These are phyloP conservation scores for Curvularia spicifera DNA, from an alignment of 2,329 filamentous ascomycete species.

Conservation along the genomic window DNA sequence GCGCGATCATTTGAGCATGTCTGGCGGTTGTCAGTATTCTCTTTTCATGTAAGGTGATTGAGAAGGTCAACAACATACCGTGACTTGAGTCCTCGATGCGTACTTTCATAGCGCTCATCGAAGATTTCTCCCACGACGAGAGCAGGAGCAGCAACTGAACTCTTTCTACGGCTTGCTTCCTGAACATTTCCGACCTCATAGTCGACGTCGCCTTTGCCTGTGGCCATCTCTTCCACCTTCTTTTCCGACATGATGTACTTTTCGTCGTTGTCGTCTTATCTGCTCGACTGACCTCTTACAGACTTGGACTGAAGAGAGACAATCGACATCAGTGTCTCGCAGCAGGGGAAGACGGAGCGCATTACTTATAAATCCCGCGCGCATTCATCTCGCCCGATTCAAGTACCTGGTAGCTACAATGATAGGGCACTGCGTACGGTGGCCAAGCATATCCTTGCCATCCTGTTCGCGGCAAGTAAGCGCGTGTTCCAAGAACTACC, in stretches of 20 bases:
- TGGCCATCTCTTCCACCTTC: conserved; percentile 11
- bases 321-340: background rate
- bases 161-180: conserved; percentile 22
- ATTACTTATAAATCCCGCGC: conserved; percentile 4
- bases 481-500: conserved; percentile 3
- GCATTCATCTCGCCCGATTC: background rate
- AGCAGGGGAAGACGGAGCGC: background rate
- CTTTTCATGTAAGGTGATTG: conserved; percentile 14
- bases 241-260: conserved; percentile 28
- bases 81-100: conserved; percentile 51
- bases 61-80: conserved; percentile 31
- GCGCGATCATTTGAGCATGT: conserved; percentile 65
- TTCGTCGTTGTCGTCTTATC: background rate
- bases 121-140: conserved; percentile 40
- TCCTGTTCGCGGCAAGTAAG: conserved; percentile 10
- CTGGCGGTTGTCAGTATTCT: conserved; percentile 53
- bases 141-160: conserved; percentile 34
- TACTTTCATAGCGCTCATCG: conserved; percentile 46
- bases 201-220: conserved; percentile 11
- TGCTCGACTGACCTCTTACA: background rate
- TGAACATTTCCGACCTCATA: conserved; percentile 20
- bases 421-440: conserved; percentile 8
- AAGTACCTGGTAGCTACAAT: conserved; percentile 1
- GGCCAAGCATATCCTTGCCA: background rate
- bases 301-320: background rate